Evolutionary conservation across 2,329 filamentous ascomycete genomes (phyloP), one percentile per base, ranked within the genome.

Genomic region (Alternaria panax): DNA sequence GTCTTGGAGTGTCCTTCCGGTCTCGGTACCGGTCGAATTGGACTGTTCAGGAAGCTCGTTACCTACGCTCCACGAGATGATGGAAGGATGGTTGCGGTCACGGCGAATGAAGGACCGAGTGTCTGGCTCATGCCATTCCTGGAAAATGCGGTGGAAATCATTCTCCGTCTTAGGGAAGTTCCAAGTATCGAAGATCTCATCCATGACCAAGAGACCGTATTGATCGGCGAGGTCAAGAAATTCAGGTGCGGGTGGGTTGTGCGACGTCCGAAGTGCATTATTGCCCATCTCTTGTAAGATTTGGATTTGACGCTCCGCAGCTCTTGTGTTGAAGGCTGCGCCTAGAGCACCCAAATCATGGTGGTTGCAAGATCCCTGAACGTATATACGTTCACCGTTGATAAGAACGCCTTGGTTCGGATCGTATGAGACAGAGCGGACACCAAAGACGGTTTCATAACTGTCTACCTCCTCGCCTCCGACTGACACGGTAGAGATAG

Each of bases 171-270:
- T 86, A 20, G 72, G 60, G n/a, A 43, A 65, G n/a, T 76, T 64
- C 84, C 84, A 87, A 8, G 68, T 73, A 67, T 86, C 85, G 62
- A 86, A 86, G 18, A 84, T 81, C 71, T 87, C 84, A 61, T 85
- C 82, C 36, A 86, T 69, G 4, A 86, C 81, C 4, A 86, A 47
- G 57, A 86, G 80, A 0, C 84, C 84, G 68, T 83, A 71, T 2
- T 73, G 69, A 65, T 87, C 84, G 1, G 83, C 79, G 2, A 86
- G 65, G 6, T 84, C 80, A 1, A 86, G 76, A 0, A 85, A 71
- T 55, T 85, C 84, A 0, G 82, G 78, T 0, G 84, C 83, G 0
- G 84, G 84, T 1, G 83, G 83, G 67, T 86, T 86, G 67, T 87
- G 84, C 2, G 84, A 80, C 30, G 81, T 85, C 1, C 84, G 79